Base-by-base conservation (phyloP, 2,329 filamentous ascomycete species). In the Phialophora tarda region DNA sequence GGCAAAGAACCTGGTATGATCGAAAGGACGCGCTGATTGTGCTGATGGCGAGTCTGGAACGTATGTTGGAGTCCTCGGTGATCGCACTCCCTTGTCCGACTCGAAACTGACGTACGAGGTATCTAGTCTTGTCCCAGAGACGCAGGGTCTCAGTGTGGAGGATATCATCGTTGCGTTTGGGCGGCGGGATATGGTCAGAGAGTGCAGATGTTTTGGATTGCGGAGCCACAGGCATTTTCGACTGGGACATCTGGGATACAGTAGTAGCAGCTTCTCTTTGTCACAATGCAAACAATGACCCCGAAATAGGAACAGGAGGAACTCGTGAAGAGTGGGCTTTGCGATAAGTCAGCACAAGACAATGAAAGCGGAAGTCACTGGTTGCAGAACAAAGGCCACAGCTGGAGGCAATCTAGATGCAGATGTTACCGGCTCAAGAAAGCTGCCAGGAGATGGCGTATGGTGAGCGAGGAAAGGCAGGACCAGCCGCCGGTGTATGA, bases 51-150 rank as follows among this genome's bases (percentile, higher is more conserved):
- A 61, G 12, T 66, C 59, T 38, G 69, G 69, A 30, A 61, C 7
- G 55, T 69, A 71, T 12, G 65, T 71, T 17, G 69, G 69, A 3
- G 67, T 68, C 30, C 69, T 63, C 6, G 69, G 69, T n/a, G 69
- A 71, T 32, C 69, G 65, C 32, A 68, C 30, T 51, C 51, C 54
- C 38, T 70, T 59, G 10, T 66, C 60, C 5, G 26, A 17, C 11
- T 38, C 30, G 53, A 69, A 64, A 28, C 59, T 66, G 44, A 55
- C 21, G 26, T 63, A 64, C 17, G 62, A 62, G 14, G 59, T 66
- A 38, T 67, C 56, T 47, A 67, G 51, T 14, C 51, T 38, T 55
- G 59, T 4, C 14, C 59, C 30, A 8, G 55, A 47, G 32, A 21
- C 59, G 24, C 55, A 55, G 21, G 12, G 4, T 10, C 23, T 24